Evolutionary conservation across 2,329 filamentous ascomycete genomes (phyloP), one percentile per base, ranked within the genome.

Genomic region (Exophiala xenobiotica): DNA sequence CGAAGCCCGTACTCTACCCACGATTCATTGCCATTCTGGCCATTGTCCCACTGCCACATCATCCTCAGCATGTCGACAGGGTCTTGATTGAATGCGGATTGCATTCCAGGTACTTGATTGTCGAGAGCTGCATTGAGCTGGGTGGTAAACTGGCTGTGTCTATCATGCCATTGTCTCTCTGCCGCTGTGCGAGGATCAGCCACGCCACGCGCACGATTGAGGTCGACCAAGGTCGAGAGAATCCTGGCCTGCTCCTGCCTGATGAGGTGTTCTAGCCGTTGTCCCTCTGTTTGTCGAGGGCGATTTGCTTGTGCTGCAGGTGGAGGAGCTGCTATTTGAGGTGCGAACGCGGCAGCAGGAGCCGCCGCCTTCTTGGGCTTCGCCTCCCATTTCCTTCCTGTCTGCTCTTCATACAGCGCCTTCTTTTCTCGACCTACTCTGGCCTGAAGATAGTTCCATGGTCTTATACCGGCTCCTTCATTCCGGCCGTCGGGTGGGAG

Each of bases 401-500:
- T 55, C 19, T 54, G 40, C 39, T 60, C 57, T 6, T 29, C n/a
- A 5, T 18, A 24, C 23, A 59, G 53, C 3, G 26, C 43, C 40
- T 59, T 56, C 9, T 43, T 20, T 43, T 62, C 58, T 1, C 60
- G 52, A 23, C 52, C 52, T 26, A 56, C 49, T 2, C 51, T 52
- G 4, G 50, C 46, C 29, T 62, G 60, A 8, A 61, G 31, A 31
- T 61, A 59, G 31, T 62, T 62, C 56, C 54, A 58, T 3, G 56
- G 58, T 18, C 60, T 42, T 1, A 9, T 37, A 4, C 4, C 4
- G 3, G 44, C 39, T 9, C 39, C 18, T 18, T 48, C 38, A 24
- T 49, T 26, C 6, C 53, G 43, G n/a, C 35, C 46, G 19, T 44
- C 49, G 3, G 14, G n/a, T 12, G 60, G 58, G 26, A 59, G 45